These are phyloP conservation scores for Aspergillus steynii DNA, from an alignment of 495 filamentous ascomycete genomes.

Conservation along the genomic window DNA sequence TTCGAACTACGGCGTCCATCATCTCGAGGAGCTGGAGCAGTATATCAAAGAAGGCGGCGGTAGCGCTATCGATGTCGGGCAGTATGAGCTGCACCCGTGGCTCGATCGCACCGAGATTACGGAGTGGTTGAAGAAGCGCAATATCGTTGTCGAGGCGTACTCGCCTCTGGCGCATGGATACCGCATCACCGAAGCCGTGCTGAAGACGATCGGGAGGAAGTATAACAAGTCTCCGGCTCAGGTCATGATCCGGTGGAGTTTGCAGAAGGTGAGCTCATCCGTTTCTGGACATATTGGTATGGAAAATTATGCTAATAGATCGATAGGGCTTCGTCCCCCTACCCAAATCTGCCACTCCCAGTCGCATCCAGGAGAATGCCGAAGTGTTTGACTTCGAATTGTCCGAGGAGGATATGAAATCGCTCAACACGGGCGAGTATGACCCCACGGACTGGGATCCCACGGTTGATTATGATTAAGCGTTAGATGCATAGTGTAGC, in stretches of 20 bases:
- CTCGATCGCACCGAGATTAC: slow-evolving; percentile 71
- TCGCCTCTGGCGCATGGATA: slow-evolving; percentile 70
- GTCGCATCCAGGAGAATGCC: slow-evolving; percentile 68
- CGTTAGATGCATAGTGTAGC: slow-evolving; percentile 1
- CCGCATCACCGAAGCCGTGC: slow-evolving; percentile 59
- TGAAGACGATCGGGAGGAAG: slow-evolving; percentile 63
- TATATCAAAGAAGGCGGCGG: slow-evolving; percentile 72
- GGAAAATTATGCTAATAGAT: background rate
- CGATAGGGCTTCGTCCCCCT: slow-evolving; percentile 60
- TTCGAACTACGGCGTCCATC: slow-evolving; percentile 57
- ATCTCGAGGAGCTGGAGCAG: slow-evolving; percentile 63
- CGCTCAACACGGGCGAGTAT: slow-evolving; percentile 58
- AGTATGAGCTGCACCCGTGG: slow-evolving; percentile 91
- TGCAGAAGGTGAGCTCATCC: slow-evolving; percentile 59
- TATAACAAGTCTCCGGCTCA: slow-evolving; percentile 74
- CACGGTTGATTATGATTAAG: slow-evolving; percentile 50
- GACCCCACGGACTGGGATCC: slow-evolving; percentile 63
- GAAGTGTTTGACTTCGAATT: slow-evolving; percentile 83
- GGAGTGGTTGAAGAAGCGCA: slow-evolving; percentile 67
- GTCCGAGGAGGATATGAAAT: slow-evolving; percentile 55
- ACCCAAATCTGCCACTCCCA: slow-evolving; percentile 59
- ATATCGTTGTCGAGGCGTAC: slow-evolving; percentile 77
- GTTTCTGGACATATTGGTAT: background rate
- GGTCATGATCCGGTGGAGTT: slow-evolving; percentile 78
- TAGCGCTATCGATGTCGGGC: slow-evolving; percentile 77